A percentile compares a stretch with the other conserved stretches of the same genome.
phyloP scores from a whole-genome alignment of 139 green algal species.

The Yamagishiella unicocca region DNA sequence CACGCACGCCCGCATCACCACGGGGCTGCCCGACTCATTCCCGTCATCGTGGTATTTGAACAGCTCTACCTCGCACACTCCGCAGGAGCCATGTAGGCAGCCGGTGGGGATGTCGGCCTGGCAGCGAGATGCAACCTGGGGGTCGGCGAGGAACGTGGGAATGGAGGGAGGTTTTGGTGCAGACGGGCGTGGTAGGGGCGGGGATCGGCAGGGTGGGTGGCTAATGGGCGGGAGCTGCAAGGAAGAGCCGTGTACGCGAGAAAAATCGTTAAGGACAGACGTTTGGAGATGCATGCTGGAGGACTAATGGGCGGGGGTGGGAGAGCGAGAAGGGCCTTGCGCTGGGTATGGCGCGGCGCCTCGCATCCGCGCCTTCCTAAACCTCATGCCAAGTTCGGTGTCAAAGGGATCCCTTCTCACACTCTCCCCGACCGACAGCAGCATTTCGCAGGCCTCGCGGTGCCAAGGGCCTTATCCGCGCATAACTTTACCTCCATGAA shows the following conservation, averaged over 20 bases:
- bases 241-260: no score
- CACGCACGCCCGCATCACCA: constrained; percentile 37
- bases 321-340: no score
- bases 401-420: no score
- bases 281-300: no score
- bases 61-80: constrained; percentile 49
- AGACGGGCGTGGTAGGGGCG: background rate
- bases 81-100: constrained; percentile 48
- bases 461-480: no score
- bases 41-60: background rate
- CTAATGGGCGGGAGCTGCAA: no score
- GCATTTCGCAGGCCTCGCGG: no score
- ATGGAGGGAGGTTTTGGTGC: background rate
- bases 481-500: constrained; percentile 37
- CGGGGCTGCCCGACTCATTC: constrained; percentile 8
- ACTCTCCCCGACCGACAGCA: no score
- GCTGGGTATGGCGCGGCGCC: no score
- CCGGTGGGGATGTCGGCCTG: constrained; percentile 39
- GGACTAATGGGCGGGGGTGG: no score
- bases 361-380: background rate
- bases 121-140: constrained; percentile 28
- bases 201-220: background rate
- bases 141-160: background rate
- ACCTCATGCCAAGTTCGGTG: no score
- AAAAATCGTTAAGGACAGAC: no score